These are phyloP conservation scores for Fusarium marasasianum DNA, from an alignment of 2,329 filamentous ascomycete genomes.

Conservation along the genomic window DNA sequence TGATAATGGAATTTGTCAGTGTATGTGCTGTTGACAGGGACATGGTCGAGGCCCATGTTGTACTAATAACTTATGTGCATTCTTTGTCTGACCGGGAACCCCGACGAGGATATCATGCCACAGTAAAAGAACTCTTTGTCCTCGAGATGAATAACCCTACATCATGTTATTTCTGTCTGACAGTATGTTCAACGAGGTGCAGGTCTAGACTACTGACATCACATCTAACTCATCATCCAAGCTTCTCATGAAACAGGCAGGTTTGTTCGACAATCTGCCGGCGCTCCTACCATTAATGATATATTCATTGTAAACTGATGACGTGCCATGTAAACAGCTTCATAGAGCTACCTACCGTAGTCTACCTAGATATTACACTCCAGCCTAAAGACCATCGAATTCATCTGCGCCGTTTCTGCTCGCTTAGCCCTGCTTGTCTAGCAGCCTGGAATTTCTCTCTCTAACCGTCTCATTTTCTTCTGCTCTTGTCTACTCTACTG, in stretches of 20 bases:
- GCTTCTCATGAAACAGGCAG: background rate
- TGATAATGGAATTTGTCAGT: background rate
- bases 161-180: background rate
- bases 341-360: too few species aligned
- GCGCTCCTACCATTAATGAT: too few species aligned
- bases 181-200: background rate
- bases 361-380: too few species aligned
- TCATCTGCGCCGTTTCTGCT: too few species aligned
- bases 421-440: too few species aligned
- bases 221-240: background rate
- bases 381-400: too few species aligned
- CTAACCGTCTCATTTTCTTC: too few species aligned
- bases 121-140: background rate
- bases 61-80: background rate
- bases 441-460: too few species aligned
- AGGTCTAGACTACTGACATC: background rate
- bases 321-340: too few species aligned
- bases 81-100: background rate
- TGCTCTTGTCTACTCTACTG: too few species aligned
- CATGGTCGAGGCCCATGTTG: background rate
- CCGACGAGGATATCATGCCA: background rate
- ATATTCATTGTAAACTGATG: too few species aligned
- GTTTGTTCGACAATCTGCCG: too few species aligned
- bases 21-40: background rate
- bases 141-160: background rate